Base-by-base conservation (phyloP, 441 rosid species). In the Adansonia gregorii region DNA sequence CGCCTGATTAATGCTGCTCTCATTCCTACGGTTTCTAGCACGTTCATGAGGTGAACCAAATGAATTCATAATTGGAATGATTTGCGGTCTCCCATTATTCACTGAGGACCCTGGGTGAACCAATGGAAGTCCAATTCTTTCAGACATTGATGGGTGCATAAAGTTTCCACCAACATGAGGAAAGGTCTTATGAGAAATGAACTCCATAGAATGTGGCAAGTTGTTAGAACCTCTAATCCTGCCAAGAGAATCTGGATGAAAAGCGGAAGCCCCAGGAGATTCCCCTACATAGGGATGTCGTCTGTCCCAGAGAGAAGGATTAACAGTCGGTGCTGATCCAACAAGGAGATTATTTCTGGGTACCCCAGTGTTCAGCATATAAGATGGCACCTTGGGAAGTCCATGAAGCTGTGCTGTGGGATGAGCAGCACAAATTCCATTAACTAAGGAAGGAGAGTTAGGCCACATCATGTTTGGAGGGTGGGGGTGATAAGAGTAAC, bases 191-290 rank as follows among this genome's bases (percentile, higher is more conserved):
- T 81, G 85, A 61, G 88, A 79, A 67, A 83, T 65, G 61, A 87
- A 83, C 63, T 86, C 93, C 78, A 87, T 46, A 1, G 90, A 56
- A 46, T 86, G 88, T 71, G 85, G 88, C 63, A 85, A 76, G 70
- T 76, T 84, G 75, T 74, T 83, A 67, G 88, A 65, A 77, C 87
- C 82, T 79, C 85, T 79, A 83, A 82, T 74, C 80, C 82, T 87
- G 76, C 90, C 89, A 54, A 88, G 83, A 66, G 93, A 88, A 58
- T 85, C 90, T 6, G 85, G 89, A 80, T 78, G 88, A 79, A 89
- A 87, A 82, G 81, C 76, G 66, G 87, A 82, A 77, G n/a, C n/a
- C n/a, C 88, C 86, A 39, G 79, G 83, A 74, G 90, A 89, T 76
- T 88, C 87, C 43, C 83, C 89, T 14, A 76, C 83, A 79, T 78